A percentile compares a stretch with the other conserved stretches of the same genome.
Evolutionary conservation across 257 asterid species (phyloP).

Genomic region (Craterostigma plantagineum): DNA sequence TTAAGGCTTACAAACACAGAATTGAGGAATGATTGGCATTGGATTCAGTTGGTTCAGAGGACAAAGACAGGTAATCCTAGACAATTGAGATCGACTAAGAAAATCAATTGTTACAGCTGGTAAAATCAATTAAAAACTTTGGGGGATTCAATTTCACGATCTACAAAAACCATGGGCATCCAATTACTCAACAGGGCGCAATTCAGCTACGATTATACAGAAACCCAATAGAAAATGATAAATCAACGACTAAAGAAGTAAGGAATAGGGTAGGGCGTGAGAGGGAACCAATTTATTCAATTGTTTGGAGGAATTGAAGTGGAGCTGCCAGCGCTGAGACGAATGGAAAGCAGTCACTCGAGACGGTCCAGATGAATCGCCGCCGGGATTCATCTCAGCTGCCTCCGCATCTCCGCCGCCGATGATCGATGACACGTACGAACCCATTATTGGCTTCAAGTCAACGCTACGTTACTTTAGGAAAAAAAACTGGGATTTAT

Average conservation of each 20-base stretch:
- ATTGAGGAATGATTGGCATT: no score
- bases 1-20: no score
- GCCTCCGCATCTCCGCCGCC: slow-evolving; percentile 22
- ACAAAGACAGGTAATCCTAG: no score
- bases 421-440: slow-evolving; percentile 9
- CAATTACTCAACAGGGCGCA: no score
- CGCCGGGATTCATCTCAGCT: slow-evolving; percentile 9
- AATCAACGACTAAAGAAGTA: background rate
- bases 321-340: slow-evolving; percentile 52
- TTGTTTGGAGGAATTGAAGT: slow-evolving; percentile 48
- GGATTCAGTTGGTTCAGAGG: no score
- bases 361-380: slow-evolving; percentile 25
- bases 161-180: no score
- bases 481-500: no score
- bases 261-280: background rate
- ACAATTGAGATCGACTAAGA: no score
- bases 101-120: no score
- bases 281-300: slow-evolving; percentile 54
- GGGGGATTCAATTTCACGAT: no score
- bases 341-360: slow-evolving; percentile 64
- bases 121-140: no score
- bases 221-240: background rate
- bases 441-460: slow-evolving; percentile 29
- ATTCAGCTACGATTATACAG: background rate
- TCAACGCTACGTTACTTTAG: no score